phyloP scores from a whole-genome alignment of 1,139 yeast species.

The Chernovozyma sophiae-reginae region DNA sequence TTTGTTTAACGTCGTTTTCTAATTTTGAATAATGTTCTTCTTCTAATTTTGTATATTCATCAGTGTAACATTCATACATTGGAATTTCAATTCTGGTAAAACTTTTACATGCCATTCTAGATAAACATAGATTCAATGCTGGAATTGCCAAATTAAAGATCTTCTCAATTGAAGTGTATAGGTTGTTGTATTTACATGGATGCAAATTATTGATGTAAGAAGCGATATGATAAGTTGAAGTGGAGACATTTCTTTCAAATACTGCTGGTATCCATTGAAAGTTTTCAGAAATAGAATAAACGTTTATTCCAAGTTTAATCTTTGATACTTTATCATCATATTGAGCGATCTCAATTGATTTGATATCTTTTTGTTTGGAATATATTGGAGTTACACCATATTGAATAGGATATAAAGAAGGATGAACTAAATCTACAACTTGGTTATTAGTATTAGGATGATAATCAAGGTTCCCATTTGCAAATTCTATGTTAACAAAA shows the following conservation, averaged over 20 bases:
- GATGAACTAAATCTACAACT: slow-evolving; percentile 33
- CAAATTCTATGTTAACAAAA: slow-evolving; percentile 6
- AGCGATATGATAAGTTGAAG: slow-evolving; percentile 11
- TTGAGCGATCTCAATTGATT: not conserved
- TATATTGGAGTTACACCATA: slow-evolving; percentile 22
- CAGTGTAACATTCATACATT: slow-evolving; percentile 14
- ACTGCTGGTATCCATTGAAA: slow-evolving; percentile 34
- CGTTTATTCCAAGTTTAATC: slow-evolving; percentile 15
- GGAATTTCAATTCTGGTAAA: slow-evolving; percentile 17
- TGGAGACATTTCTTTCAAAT: slow-evolving; percentile 7
- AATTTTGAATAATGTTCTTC: not conserved
- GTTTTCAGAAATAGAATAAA: slow-evolving; percentile 18
- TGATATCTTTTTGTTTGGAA: not conserved
- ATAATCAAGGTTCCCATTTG: slow-evolving; percentile 17
- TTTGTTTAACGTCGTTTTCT: not conserved
- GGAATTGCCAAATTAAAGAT: slow-evolving; percentile 28
- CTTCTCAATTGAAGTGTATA: slow-evolving; percentile 26
- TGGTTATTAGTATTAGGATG: slow-evolving; percentile 26
- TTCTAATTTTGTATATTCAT: slow-evolving; percentile 10
- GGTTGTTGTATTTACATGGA: slow-evolving; percentile 20
- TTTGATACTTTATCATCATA: slow-evolving; percentile 7
- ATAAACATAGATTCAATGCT: slow-evolving; percentile 26
- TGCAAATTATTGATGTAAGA: slow-evolving; percentile 42
- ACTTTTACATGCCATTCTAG: slow-evolving; percentile 19
- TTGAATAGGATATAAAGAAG: slow-evolving; percentile 29